These are phyloP conservation scores for Carallia pectinifolia DNA, from an alignment of 345 rosid species.

Conservation along the genomic window DNA sequence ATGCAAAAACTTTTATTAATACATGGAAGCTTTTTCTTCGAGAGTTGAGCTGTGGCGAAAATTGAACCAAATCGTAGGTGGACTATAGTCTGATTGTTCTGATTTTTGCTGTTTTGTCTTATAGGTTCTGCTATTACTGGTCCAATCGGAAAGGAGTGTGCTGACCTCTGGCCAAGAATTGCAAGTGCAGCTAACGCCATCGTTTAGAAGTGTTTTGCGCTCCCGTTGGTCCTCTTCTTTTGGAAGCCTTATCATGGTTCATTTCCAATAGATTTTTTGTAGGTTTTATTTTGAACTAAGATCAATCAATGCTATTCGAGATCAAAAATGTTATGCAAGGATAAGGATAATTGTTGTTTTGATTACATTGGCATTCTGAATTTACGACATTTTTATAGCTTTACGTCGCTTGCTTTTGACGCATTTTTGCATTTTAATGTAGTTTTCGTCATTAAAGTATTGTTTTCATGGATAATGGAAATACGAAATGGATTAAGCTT, in stretches of 20 bases:
- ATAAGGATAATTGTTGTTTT: too few relatives aligned
- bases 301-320: too few relatives aligned
- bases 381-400: too few relatives aligned
- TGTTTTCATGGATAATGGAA: too few relatives aligned
- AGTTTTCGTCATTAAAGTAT: too few relatives aligned
- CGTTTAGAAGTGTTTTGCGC: conserved; percentile 1
- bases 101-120: not conserved
- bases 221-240: not conserved
- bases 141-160: conserved; percentile 92
- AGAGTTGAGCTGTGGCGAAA: too few relatives aligned
- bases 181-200: conserved; percentile 75
- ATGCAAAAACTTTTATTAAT: too few relatives aligned
- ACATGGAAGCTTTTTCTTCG: not conserved
- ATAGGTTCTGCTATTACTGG: conserved; percentile 90
- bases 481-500: too few relatives aligned
- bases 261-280: not conserved
- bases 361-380: too few relatives aligned
- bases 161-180: conserved; percentile 94
- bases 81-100: not conserved
- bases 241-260: not conserved
- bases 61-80: not conserved
- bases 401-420: too few relatives aligned
- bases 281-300: not conserved
- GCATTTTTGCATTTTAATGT: too few relatives aligned
- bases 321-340: too few relatives aligned